Percentiles rank a stretch among this genome's conserved stretches.
phyloP scores from a whole-genome alignment of 1,284 basidiomycete species.

The Blastosporella zonata region DNA sequence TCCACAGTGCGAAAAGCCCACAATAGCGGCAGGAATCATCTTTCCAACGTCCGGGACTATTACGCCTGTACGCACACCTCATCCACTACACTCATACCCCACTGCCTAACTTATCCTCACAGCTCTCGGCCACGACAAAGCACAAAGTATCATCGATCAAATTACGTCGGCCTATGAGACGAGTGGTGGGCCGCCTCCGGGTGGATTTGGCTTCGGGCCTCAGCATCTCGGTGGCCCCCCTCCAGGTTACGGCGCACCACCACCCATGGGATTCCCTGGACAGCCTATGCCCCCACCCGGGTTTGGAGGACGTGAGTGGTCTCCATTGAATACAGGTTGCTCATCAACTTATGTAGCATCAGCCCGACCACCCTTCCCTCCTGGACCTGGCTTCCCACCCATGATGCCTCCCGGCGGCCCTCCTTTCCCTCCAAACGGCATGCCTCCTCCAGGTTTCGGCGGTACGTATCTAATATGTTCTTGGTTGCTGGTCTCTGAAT shows the following conservation, averaged over 20 bases:
- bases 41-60: slow-evolving; percentile 95
- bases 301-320: slow-evolving; percentile 48
- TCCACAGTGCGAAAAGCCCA: slow-evolving; percentile 91
- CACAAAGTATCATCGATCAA: slow-evolving; percentile 95
- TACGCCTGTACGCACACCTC: slow-evolving; percentile 73
- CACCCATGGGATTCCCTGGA: slow-evolving; percentile 44
- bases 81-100: background rate
- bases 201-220: slow-evolving; percentile 78
- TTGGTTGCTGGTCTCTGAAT: background rate
- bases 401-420: slow-evolving; percentile 52
- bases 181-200: slow-evolving; percentile 79
- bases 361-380: slow-evolving; percentile 72
- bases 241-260: slow-evolving; percentile 44
- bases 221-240: slow-evolving; percentile 66
- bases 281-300: slow-evolving; percentile 39
- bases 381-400: slow-evolving; percentile 44
- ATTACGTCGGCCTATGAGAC: slow-evolving; percentile 90
- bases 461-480: slow-evolving; percentile 6
- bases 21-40: slow-evolving; percentile 95
- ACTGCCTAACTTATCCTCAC: slow-evolving; percentile 12
- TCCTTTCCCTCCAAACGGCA: slow-evolving; percentile 59
- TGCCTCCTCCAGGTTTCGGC: slow-evolving; percentile 17
- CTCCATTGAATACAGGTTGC: background rate
- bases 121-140: slow-evolving; percentile 95
- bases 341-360: slow-evolving; percentile 13